Base-by-base conservation (phyloP, 164 flowering plant species). In the Chimonanthus praecox region DNA sequence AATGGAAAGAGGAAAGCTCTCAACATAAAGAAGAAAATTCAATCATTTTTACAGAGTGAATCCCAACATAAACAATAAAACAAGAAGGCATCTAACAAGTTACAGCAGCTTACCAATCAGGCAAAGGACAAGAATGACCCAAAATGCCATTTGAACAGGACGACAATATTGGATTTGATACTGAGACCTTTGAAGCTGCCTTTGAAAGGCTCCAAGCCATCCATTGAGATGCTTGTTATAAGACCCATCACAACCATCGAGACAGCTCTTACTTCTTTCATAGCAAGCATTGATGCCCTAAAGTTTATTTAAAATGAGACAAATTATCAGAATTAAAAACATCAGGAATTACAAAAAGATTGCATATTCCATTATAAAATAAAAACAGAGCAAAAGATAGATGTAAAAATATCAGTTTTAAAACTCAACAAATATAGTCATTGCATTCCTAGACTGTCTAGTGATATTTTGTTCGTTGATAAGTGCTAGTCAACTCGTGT, bases 181-280 rank as follows among this genome's bases (percentile, higher is more conserved):
- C 73, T 88, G 94, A 76, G 98, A 94, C 76, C 94, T 86, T 77
- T 88, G 98, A 80, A 90, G 87, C 68, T 85, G 92, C 77, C 97
- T 87, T 74, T 88, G 91, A 20, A 87, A 64, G 80, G 90, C 86
- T 68, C 98, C 97, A 72, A 85, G 81, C 94, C 98, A 92, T 72
- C 94, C 94, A 85, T 92, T 76, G 2, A 89, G 84, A 47, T 82
- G 92, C 81, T 90, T 94, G 73, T 87, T 85, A 76, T 85, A 91
- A 67, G 86, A 86, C 48, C 48, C 70, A 75, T 47, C 65, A 58
- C 87, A 82, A 72, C 84, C 73, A 75, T 87, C 86, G 54, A 94
- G 86, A 77, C 90, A 90, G 71, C 90, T 88, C 82, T 89, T 92
- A 71, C 80, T 83, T 80, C 77, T 89, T 70, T 88, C 94, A 82